Conservation (phyloP, 371 early-diverging fungal species). For the Lichtheimia ornata region DNA sequence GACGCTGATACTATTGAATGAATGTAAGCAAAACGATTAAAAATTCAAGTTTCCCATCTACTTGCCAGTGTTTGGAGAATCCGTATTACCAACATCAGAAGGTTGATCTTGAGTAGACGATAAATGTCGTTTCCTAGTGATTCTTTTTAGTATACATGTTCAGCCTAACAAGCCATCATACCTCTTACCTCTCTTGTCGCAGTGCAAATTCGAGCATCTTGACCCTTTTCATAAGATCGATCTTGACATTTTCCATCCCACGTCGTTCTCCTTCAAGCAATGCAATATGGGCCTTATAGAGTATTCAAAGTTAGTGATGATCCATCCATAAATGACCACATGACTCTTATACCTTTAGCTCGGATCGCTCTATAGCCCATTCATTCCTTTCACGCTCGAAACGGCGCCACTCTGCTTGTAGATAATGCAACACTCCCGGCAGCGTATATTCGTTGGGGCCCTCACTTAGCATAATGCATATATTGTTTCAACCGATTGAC, state of each 20-base stretch:
- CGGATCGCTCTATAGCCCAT: constrained; percentile 86
- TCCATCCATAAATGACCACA: background rate
- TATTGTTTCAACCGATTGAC: background rate
- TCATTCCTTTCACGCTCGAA: constrained; percentile 88
- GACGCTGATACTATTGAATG: constrained; percentile 12
- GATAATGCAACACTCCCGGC: constrained; percentile 81
- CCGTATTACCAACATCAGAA: constrained; percentile 9
- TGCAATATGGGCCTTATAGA: constrained; percentile 71
- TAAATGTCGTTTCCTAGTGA: background rate
- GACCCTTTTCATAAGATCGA: constrained; percentile 78
- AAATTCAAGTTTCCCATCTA: background rate
- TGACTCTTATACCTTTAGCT: constrained; percentile 65
- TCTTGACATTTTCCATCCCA: constrained; percentile 73
- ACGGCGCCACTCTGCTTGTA: constrained; percentile 85
- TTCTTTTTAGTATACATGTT: background rate
- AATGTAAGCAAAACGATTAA: background rate
- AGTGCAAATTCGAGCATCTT: constrained; percentile 92
- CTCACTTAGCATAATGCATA: background rate
- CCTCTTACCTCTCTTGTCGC: constrained; percentile 65
- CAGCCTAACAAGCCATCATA: background rate
- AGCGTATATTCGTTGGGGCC: constrained; percentile 62
- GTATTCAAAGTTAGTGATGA: background rate
- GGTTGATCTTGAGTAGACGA: background rate
- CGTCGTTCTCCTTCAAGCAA: constrained; percentile 84
- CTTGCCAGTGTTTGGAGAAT: constrained; percentile 29